Percentiles rank a stretch among this genome's conserved stretches.
Evolutionary conservation across 345 rosid species (phyloP).

Genomic region (Arabis hirsuta): DNA sequence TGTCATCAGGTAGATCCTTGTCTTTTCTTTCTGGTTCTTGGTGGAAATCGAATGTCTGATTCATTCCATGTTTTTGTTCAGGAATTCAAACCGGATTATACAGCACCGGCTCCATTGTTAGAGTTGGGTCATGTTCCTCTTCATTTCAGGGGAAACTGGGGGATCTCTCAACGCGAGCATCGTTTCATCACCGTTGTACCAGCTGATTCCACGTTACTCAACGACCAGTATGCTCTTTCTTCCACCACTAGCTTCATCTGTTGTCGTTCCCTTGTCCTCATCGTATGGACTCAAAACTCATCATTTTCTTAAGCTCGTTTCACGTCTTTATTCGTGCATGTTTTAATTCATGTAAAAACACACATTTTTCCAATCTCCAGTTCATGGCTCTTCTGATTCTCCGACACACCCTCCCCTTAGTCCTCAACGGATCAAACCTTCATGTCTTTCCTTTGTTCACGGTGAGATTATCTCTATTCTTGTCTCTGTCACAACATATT

Average conservation of each 20-base stretch:
- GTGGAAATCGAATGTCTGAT: not conserved
- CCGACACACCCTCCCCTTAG: slow-evolving; percentile 73
- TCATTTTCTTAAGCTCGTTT: not conserved
- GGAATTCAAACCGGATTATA: slow-evolving; percentile 85
- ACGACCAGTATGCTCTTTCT: slow-evolving; percentile 59
- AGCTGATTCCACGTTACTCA: slow-evolving; percentile 53
- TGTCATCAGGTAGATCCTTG: slow-evolving; percentile 68
- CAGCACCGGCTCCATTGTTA: slow-evolving; percentile 79
- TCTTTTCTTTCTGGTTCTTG: not conserved
- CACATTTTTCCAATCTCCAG: slow-evolving; percentile 57
- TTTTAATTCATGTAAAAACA: slow-evolving; percentile 32
- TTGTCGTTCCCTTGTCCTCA: slow-evolving; percentile 64
- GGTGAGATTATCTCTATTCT: slow-evolving; percentile 43
- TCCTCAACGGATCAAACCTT: slow-evolving; percentile 51
- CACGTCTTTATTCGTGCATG: not conserved
- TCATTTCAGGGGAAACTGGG: slow-evolving; percentile 92
- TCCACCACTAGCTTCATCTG: slow-evolving; percentile 58
- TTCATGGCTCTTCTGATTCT: slow-evolving; percentile 78
- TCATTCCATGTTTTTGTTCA: slow-evolving; percentile 37
- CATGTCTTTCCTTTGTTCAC: slow-evolving; percentile 59
- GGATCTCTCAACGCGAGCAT: slow-evolving; percentile 63
- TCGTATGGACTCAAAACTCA: slow-evolving; percentile 47
- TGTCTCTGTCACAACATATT: not conserved
- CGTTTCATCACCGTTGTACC: slow-evolving; percentile 73
- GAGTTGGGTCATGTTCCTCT: slow-evolving; percentile 75